Evolutionary conservation across 129 eudicot genomes (phyloP), one percentile per base, ranked within the genome.

Genomic region (Glebionis coronaria): DNA sequence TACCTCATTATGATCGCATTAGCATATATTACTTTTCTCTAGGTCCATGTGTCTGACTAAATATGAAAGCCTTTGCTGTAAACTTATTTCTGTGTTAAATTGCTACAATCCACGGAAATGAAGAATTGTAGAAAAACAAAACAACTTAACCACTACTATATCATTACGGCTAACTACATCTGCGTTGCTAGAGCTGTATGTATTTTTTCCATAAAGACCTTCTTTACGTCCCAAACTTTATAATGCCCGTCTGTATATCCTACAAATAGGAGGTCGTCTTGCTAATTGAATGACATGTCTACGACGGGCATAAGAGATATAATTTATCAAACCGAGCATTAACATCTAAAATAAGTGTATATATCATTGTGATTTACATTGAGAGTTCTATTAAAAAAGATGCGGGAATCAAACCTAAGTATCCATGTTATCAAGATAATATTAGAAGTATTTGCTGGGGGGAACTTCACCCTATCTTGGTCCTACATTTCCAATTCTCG

Each of bases 231-330:
- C 98, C 98, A 93, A 65, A 93, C 82, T 65, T 84, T 82, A 67
- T 70, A 79, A 73, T 82, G 98, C 29, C 98, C 98, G 61, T 93
- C 95, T 55, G 81, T 86, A 81, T 93, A 88, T 77, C 98, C 98
- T 56, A 95, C 97, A 78, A 93, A 86, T 54, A 93, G 95, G 21
- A 86, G 73, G 75, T 93, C 98, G 60, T 97, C 98, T 80, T 80
- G 98, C 78, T 79, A 92, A 81, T 93, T 93, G 83, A 93, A 93
- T 76, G 95, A 86, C 93, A 93, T 82, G 77, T 95, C 85, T 70
- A 90, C 88, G 69, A 93, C 98, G 87, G 63, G 83, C 78, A 78
- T 77, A 74, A 72, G 95, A 80, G 69, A 78, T 81, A 70, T 93
- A 95, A 50, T 84, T 92, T 79, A 84, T 92, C 53, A 80, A 59